These are phyloP conservation scores for Neotropicomus parvogracilis DNA, from an alignment of 1,284 basidiomycete species.

Conservation along the genomic window DNA sequence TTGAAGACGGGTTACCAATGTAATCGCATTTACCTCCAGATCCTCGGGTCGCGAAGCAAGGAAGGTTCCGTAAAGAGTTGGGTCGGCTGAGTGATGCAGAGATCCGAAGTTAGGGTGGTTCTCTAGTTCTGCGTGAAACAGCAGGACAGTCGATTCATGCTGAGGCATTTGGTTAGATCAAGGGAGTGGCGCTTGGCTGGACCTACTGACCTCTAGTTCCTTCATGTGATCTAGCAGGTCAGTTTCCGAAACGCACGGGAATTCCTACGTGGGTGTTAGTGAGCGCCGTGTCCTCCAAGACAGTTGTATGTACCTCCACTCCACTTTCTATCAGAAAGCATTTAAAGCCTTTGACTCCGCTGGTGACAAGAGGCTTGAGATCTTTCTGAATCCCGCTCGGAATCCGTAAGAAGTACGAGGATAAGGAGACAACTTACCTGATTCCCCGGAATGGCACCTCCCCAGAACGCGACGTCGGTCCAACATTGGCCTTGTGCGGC, in stretches of 20 bases:
- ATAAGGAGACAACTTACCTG: conserved; percentile 43
- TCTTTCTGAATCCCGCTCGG: conserved; percentile 40
- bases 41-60: conserved; percentile 75
- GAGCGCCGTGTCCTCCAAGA: conserved; percentile 1
- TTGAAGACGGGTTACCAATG: conserved; percentile 67
- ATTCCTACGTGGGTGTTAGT: conserved; percentile 59
- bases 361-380: conserved; percentile 64
- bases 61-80: conserved; percentile 74
- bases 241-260: conserved; percentile 75
- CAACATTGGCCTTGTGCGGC: conserved; percentile 75
- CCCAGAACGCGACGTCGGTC: conserved; percentile 92
- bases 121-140: conserved; percentile 91
- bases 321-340: conserved; percentile 94
- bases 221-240: conserved; percentile 73
- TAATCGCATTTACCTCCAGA: conserved; percentile 77
- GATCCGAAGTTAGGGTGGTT: conserved; percentile 4
- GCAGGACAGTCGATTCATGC: conserved; percentile 64
- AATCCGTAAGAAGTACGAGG: background rate
- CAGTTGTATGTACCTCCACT: conserved; percentile 62
- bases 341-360: conserved; percentile 91
- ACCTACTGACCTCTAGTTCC: conserved; percentile 57
- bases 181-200: background rate
- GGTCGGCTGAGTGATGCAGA: conserved; percentile 33
- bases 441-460: conserved; percentile 88
- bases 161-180: conserved; percentile 33